Base-by-base conservation (phyloP, 257 asterid genomes). In the Cinchona pubescens region DNA sequence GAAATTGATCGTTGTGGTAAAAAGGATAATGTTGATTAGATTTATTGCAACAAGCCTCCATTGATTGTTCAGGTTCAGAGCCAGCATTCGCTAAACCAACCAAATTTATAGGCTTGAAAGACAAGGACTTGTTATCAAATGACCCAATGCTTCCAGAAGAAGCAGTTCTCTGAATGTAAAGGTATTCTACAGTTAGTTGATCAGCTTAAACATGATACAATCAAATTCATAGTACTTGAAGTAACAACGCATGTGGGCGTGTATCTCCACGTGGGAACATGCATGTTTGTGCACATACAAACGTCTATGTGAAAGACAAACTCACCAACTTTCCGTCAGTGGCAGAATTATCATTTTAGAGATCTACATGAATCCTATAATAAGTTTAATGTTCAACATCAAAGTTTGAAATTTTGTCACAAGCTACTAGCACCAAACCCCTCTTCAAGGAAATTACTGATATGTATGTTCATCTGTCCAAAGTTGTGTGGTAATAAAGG, bases 141-240 rank as follows among this genome's bases (percentile, higher is more conserved):
- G 95, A 87, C 74, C 84, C 92, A 84, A 84, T 82, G 84, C 92
- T 90, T 84, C 89, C 96, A 18, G 76, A 79, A 72, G 96, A 88
- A 68, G 86, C 84, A 73, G 88, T 77, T 85, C 90, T 84, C 98
- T 92, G 93, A 35, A 78, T 58, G 61, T 55, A 79, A 78, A 73
- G 73, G 71, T 27, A 67, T 68, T 58, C 35, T 73, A 72, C 75
- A 71, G 67, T 82, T 83, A 87, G 81, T 66, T 59, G 9, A 43
- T 35, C 46, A 27, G 32, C n/a, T 49, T 10, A 23, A 62, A 46
- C 11, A 45, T 12, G 13, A 14, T 11, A 61, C 5, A 14, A 35
- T 35, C 30, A 43, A 43, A 45, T 42, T 7, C 19, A 62, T 13
- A 40, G 16, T 4, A 13, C 67, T n/a, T 37, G 49, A 27, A 66